Percentiles rank a stretch among this genome's conserved stretches.
These are phyloP conservation scores for Diaporthe citri DNA, from an alignment of 2,329 filamentous ascomycete species.

Conservation along the genomic window DNA sequence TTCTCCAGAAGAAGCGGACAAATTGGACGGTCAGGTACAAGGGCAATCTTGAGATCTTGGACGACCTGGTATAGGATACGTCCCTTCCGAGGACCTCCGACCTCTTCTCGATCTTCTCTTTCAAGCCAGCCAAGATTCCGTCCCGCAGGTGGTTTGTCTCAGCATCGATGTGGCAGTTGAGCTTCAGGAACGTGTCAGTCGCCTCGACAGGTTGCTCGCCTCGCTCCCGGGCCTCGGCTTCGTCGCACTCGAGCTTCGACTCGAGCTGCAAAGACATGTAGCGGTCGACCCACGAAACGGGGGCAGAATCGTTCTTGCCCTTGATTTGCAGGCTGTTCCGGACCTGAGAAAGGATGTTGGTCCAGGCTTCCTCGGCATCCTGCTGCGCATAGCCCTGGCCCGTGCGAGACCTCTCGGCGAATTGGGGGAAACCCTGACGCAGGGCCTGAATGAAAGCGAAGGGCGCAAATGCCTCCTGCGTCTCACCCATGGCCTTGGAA, in stretches of 20 bases:
- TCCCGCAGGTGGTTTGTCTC: slow-evolving; percentile 92
- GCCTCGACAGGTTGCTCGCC: slow-evolving; percentile 78
- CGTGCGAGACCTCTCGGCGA: slow-evolving; percentile 87
- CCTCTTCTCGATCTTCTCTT: slow-evolving; percentile 91
- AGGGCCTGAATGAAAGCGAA: slow-evolving; percentile 85
- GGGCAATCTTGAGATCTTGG: slow-evolving; percentile 89
- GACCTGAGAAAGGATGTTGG: slow-evolving; percentile 89
- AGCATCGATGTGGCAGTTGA: slow-evolving; percentile 94
- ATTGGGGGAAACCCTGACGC: slow-evolving; percentile 87
- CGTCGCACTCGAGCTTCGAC: slow-evolving; percentile 85
- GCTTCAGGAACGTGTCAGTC: slow-evolving; percentile 86
- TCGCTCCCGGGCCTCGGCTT: slow-evolving; percentile 78
- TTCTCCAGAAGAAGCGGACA: slow-evolving; percentile 98
- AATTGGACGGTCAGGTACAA: slow-evolving; percentile 98
- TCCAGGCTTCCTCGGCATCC: slow-evolving; percentile 98
- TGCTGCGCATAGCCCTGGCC: slow-evolving; percentile 94
- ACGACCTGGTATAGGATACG: slow-evolving; percentile 88
- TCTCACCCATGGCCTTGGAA: slow-evolving; percentile 90
- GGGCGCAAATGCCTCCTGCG: slow-evolving; percentile 88
- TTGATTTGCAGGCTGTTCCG: slow-evolving; percentile 81
- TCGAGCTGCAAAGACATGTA: slow-evolving; percentile 89
- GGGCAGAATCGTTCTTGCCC: slow-evolving; percentile 60
- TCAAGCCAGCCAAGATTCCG: slow-evolving; percentile 84
- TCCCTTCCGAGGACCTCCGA: slow-evolving; percentile 83
- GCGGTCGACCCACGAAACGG: slow-evolving; percentile 85